phyloP scores from a whole-genome alignment of 805 yeast species.

The Wickerhamiella galacta region DNA sequence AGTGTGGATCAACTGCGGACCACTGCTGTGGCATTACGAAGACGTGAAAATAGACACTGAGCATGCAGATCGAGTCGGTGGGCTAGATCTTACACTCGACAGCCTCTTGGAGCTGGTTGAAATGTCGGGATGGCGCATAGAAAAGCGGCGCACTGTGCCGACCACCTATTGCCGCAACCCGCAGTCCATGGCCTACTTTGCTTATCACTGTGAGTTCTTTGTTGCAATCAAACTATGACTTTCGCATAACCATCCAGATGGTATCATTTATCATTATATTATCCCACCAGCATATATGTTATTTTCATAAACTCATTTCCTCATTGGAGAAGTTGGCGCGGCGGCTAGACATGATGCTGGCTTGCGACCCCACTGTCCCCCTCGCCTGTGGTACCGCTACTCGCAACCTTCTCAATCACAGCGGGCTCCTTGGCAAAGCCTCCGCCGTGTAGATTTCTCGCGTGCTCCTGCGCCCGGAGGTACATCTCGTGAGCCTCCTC shows the following conservation, averaged over 20 bases:
- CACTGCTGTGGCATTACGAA: constrained; percentile 48
- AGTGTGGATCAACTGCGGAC: constrained; percentile 70
- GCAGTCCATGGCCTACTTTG: constrained; percentile 35
- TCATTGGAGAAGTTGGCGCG: too few species aligned
- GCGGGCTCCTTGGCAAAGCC: constrained; percentile 12
- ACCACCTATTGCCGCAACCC: constrained; percentile 39
- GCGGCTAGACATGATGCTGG: too few species aligned
- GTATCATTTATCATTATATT: too few species aligned
- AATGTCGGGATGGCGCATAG: constrained; percentile 35
- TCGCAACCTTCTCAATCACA: constrained; percentile 12
- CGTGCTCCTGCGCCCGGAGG: constrained; percentile 13
- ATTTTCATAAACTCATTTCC: too few species aligned
- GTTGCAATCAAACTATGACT: constrained; percentile 27
- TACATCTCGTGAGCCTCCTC: constrained; percentile 23
- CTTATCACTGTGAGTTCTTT: constrained; percentile 54
- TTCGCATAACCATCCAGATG: too few species aligned
- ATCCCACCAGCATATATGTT: too few species aligned
- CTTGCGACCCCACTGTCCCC: too few species aligned
- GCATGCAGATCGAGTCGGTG: constrained; percentile 33
- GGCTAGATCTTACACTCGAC: constrained; percentile 42
- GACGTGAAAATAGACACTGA: neutral
- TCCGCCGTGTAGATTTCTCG: constrained; percentile 8
- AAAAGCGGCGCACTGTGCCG: constrained; percentile 28
- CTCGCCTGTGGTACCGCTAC: neutral
- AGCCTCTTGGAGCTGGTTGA: constrained; percentile 34